A percentile compares a stretch with the other conserved stretches of the same genome.
Conservation (phyloP, 345 rosid genomes). For the Moringa oleifera region DNA sequence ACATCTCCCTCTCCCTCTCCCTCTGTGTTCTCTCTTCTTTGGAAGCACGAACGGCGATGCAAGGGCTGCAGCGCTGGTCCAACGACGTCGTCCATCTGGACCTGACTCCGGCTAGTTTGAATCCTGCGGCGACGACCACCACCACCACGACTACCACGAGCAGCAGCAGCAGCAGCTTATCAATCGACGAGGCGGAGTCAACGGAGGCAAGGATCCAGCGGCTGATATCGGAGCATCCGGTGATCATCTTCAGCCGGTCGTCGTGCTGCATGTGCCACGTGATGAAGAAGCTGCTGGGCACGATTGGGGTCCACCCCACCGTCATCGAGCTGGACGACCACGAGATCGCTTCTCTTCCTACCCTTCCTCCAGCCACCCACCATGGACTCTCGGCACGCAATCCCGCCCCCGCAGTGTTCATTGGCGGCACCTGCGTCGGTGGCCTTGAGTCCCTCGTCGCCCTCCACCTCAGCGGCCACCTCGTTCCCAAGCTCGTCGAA, state of each 20-base stretch:
- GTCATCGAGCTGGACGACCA: constrained; percentile 88
- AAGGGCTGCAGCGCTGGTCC: constrained; percentile 52
- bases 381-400: constrained; percentile 18
- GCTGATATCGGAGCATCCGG: constrained; percentile 85
- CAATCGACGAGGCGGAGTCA: constrained; percentile 78
- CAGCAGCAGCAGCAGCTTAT: constrained; percentile 27
- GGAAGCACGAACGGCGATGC: constrained; percentile 60
- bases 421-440: constrained; percentile 76
- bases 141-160: constrained; percentile 30
- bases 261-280: constrained; percentile 98
- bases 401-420: constrained; percentile 58
- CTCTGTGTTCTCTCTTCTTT: neutral
- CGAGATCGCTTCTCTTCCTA: constrained; percentile 71
- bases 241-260: constrained; percentile 79
- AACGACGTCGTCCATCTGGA: constrained; percentile 43
- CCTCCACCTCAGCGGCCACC: constrained; percentile 81
- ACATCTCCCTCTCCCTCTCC: constrained; percentile 16
- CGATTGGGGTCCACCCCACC: constrained; percentile 82
- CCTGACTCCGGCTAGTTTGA: constrained; percentile 40
- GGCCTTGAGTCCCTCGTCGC: constrained; percentile 90
- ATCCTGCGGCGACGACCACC: no score
- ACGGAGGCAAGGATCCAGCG: constrained; percentile 69
- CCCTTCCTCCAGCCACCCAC: constrained; percentile 11
- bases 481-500: constrained; percentile 82
- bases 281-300: constrained; percentile 73